Percentiles rank a stretch among this genome's conserved stretches.
Evolutionary conservation across 78 protist genomes (phyloP).

Genomic region (Polysphondylium violaceum): DNA sequence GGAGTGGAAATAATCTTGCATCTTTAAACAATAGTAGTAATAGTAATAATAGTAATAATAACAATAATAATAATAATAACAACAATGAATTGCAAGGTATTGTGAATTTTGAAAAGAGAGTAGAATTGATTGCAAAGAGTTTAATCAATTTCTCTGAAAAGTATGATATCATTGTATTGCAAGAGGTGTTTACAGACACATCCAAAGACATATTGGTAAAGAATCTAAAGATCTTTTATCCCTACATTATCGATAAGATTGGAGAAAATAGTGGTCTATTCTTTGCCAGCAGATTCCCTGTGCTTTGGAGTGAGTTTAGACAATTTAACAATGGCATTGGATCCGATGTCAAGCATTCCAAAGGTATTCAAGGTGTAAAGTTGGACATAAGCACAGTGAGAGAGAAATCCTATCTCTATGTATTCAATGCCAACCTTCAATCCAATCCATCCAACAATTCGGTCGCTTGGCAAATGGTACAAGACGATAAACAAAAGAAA

Average conservation of each 20-base stretch:
- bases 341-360: constrained; percentile 31
- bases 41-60: background rate
- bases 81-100: background rate
- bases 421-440: constrained; percentile 67
- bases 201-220: constrained; percentile 18
- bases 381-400: constrained; percentile 38
- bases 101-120: constrained; percentile 13
- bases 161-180: constrained; percentile 53
- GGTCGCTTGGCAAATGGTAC: constrained; percentile 76
- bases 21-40: background rate
- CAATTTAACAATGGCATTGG: constrained; percentile 70
- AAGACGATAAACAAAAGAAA: constrained; percentile 65
- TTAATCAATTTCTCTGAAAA: constrained; percentile 50
- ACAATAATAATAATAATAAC: background rate
- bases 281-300: constrained; percentile 67
- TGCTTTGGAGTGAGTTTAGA: constrained; percentile 65
- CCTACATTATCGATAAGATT: constrained; percentile 43
- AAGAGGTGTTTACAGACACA: constrained; percentile 43
- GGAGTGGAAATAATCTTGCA: background rate
- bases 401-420: constrained; percentile 50
- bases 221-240: constrained; percentile 13
- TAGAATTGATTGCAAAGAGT: constrained; percentile 17
- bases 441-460: constrained; percentile 61
- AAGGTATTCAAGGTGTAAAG: constrained; percentile 75
- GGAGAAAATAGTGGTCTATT: constrained; percentile 50